Evolutionary conservation across 169 alveolate genomes (phyloP), one percentile per base, ranked within the genome.

Genomic region (Sarcocystis neurona): DNA sequence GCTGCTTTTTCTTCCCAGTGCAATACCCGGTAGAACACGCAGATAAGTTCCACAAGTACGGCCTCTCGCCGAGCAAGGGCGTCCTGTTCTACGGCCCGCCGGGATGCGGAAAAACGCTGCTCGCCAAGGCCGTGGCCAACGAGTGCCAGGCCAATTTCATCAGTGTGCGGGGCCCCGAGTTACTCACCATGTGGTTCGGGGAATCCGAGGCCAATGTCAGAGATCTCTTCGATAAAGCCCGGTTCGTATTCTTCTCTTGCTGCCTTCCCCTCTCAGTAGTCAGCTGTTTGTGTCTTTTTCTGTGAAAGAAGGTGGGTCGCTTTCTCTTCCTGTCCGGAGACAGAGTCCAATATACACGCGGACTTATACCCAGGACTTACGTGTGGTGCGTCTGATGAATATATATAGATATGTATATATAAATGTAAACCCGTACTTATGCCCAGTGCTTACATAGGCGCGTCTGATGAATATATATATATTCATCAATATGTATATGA

Each of bases 11-110:
- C 32, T 63, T n/a, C 43, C 12, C 80, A 99, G 98, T 98, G 47
- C 96, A 98, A 53, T 98, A 98, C 94, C 99, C 98, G 30, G 95
- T 97, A 85, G 95, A 92, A 50, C 94, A 93, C 58, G 99, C 99
- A 30, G 99, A 98, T 85, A 97, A 98, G 93, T 98, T 98, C 95
- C 98, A 96, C 75, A 30, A 78, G 58, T 88, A 58, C 89, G 99
- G 99, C 37, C 96, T 98, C 99, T 92, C 97, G 68, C 99, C 99
- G 63, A 96, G 98, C n/a, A 96, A 98, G 80, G 99, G 99, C n/a
- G 99, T 98, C 32, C 93, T 98, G 53, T 98, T 98, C 95, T 98
- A 98, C 93, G 99, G 99, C 12, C 99, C 99, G 37, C 99, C 99
- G 84, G 99, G 99, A 53, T 98, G 99, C 93, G 99, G 99, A 88